Conservation (phyloP, 176 grass and related monocot species). For the Olyra latifolia region DNA sequence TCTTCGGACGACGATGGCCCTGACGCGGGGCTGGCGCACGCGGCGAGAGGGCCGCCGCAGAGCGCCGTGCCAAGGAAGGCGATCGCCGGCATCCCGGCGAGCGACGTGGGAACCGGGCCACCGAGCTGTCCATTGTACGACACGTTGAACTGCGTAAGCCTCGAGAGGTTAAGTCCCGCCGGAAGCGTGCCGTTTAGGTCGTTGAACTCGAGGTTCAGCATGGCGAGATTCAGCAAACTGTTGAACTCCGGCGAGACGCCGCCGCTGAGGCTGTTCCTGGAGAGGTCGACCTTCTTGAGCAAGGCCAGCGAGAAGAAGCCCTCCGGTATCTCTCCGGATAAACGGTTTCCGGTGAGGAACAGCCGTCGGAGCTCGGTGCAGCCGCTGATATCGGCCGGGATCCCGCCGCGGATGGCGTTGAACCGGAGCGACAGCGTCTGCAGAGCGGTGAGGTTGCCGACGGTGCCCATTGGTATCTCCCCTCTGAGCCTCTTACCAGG, state of each 20-base stretch:
- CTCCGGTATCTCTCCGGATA: slow-evolving; percentile 49
- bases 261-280: slow-evolving; percentile 51
- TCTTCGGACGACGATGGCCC: not conserved
- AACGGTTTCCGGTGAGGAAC: slow-evolving; percentile 35
- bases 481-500: slow-evolving; percentile 40
- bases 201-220: slow-evolving; percentile 55
- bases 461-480: slow-evolving; percentile 43
- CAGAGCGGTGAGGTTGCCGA: slow-evolving; percentile 85
- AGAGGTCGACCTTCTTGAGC: slow-evolving; percentile 51
- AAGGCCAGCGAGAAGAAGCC: slow-evolving; percentile 57
- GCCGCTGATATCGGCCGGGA: slow-evolving; percentile 58
- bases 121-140: slow-evolving; percentile 55
- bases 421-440: slow-evolving; percentile 57
- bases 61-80: slow-evolving; percentile 57
- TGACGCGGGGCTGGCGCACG: slow-evolving; percentile 15
- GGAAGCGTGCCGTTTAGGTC: slow-evolving; percentile 50
- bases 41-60: slow-evolving; percentile 38
- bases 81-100: slow-evolving; percentile 27
- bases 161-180: slow-evolving; percentile 5
- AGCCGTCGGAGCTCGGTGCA: slow-evolving; percentile 37
- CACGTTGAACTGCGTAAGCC: slow-evolving; percentile 52
- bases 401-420: slow-evolving; percentile 57
- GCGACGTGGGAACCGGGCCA: slow-evolving; percentile 59
- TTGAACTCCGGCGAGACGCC: slow-evolving; percentile 48
- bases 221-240: slow-evolving; percentile 30